Evolutionary conservation across 2,329 filamentous ascomycete species (phyloP).

Genomic region (Alternaria sp.): DNA sequence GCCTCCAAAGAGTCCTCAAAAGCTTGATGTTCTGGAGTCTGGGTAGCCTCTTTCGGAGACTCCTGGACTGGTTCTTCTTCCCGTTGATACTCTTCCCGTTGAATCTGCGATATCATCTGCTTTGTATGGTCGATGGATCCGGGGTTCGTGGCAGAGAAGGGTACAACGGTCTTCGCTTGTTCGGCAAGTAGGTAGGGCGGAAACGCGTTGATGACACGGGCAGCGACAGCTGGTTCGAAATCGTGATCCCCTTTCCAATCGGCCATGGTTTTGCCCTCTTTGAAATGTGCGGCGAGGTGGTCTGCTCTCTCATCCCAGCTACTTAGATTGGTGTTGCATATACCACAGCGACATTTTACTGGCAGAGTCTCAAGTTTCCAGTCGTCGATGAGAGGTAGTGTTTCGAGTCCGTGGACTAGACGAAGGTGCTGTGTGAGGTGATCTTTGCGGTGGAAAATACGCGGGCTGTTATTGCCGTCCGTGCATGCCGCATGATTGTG

Average conservation of each 20-base stretch:
- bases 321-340: constrained; percentile 52
- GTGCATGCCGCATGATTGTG: constrained; percentile 68
- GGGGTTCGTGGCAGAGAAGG: constrained; percentile 51
- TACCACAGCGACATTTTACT: constrained; percentile 59
- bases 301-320: constrained; percentile 57
- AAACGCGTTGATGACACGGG: constrained; percentile 54
- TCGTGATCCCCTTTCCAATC: constrained; percentile 61
- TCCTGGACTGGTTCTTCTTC: neutral
- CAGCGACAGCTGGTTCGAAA: constrained; percentile 51
- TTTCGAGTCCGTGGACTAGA: constrained; percentile 63
- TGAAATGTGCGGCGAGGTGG: constrained; percentile 60
- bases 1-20: neutral
- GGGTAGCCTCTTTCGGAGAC: neutral
- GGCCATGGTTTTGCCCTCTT: constrained; percentile 56
- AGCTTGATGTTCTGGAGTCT: neutral
- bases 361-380: constrained; percentile 61
- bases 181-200: constrained; percentile 55
- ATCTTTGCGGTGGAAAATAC: constrained; percentile 66
- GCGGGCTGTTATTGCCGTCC: constrained; percentile 65
- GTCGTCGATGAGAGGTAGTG: constrained; percentile 66
- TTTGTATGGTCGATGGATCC: constrained; percentile 27
- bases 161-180: constrained; percentile 48
- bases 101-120: constrained; percentile 22
- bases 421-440: constrained; percentile 66
- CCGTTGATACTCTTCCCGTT: neutral